Conservation (phyloP, 1,284 basidiomycete species). For the Prillingera fragicola region DNA sequence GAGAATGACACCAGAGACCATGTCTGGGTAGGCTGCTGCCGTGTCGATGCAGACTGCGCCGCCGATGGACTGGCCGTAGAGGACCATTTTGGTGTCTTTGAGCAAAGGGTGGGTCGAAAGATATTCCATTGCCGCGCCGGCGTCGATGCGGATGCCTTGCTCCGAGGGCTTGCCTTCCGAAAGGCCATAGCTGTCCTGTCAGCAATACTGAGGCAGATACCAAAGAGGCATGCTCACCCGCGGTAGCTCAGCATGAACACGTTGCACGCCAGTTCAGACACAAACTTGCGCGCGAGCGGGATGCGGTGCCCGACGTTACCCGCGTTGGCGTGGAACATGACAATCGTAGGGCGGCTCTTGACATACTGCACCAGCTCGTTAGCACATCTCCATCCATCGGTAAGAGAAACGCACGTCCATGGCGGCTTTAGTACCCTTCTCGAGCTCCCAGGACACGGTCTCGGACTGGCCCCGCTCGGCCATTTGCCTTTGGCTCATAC, state of each 20-base stretch:
- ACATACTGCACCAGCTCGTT: conserved; percentile 53
- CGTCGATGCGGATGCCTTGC: conserved; percentile 72
- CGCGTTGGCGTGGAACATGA: conserved; percentile 90
- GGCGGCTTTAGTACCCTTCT: conserved; percentile 32
- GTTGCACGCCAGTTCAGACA: conserved; percentile 62
- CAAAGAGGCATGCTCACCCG: conserved; percentile 25
- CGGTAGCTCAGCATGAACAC: conserved; percentile 47
- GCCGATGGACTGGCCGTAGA: conserved; percentile 93
- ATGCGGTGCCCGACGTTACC: conserved; percentile 65
- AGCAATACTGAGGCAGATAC: background rate
- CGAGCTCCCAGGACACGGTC: conserved; percentile 25
- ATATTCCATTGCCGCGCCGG: conserved; percentile 70
- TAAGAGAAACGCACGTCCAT: conserved; percentile 19
- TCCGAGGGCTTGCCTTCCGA: conserved; percentile 80
- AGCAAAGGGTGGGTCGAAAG: conserved; percentile 64
- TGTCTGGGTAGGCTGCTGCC: conserved; percentile 67
- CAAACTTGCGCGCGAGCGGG: conserved; percentile 82
- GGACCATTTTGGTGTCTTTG: conserved; percentile 54
- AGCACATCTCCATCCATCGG: background rate
- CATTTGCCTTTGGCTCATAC: conserved; percentile 22
- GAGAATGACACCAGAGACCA: conserved; percentile 59
- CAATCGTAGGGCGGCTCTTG: conserved; percentile 66
- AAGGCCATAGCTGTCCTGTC: conserved; percentile 59
- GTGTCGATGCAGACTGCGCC: conserved; percentile 92
- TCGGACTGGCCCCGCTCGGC: conserved; percentile 20